A percentile compares a stretch with the other conserved stretches of the same genome.
These are phyloP conservation scores for Cnidoscolus chayamansa DNA, from an alignment of 441 rosid species.

Conservation along the genomic window DNA sequence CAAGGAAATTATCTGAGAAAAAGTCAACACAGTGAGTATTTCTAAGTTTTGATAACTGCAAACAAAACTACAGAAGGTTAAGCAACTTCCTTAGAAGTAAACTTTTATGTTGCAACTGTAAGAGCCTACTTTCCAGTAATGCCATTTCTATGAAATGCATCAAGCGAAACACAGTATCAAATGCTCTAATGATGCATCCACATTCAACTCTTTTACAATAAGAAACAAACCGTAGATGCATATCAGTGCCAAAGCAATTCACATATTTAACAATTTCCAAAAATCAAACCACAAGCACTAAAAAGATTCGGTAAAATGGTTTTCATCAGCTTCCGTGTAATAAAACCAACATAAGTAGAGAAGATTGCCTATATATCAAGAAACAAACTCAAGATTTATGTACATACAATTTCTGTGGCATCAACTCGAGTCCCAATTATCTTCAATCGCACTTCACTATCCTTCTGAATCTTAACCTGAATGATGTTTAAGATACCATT, in stretches of 20 bases:
- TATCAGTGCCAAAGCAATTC: not conserved
- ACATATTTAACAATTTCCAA: not conserved
- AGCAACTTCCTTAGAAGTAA: not conserved
- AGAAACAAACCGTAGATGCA: not conserved
- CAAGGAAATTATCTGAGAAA: not conserved
- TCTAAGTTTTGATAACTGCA: not conserved
- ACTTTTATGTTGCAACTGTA: not conserved
- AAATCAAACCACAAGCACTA: not conserved
- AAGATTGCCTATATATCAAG: too few relatives aligned
- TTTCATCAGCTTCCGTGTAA: not conserved
- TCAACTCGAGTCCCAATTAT: constrained; percentile 92
- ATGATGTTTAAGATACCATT: constrained; percentile 13
- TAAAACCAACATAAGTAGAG: not conserved
- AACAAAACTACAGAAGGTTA: not conserved
- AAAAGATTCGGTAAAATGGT: not conserved
- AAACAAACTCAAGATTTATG: not conserved
- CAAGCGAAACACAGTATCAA: not conserved
- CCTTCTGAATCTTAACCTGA: constrained; percentile 92
- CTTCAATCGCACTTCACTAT: constrained; percentile 88
- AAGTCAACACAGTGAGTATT: too few relatives aligned
- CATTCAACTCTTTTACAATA: too few relatives aligned
- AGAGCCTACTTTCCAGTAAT: not conserved
- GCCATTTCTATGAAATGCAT: not conserved
- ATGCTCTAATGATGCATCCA: not conserved
- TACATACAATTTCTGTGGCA: constrained; percentile 81